Evolutionary conservation across 2,329 filamentous ascomycete genomes (phyloP), one percentile per base, ranked within the genome.

Genomic region (Fusarium nematophilum): DNA sequence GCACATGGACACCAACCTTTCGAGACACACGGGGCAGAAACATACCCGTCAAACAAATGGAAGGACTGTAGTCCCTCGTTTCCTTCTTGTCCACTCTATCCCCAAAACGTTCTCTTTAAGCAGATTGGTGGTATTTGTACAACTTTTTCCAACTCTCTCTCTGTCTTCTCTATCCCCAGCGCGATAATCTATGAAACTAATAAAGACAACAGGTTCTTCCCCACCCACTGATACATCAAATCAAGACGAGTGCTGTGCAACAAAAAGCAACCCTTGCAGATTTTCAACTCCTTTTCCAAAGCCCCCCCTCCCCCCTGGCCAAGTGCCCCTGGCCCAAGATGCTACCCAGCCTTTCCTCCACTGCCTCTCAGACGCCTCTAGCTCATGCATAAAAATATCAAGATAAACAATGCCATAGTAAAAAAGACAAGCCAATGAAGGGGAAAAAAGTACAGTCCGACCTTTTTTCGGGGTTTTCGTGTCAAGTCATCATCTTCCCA

Each of bases 81-180:
- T 25, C 14, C 17, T 29, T 56, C n/a, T n/a, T n/a, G n/a, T 58
- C 9, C 34, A 34, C 53, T 57, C 49, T 43, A 40, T 47, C 26
- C 33, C n/a, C n/a, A n/a, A 39, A 54, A 31, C 37, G 33, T 23
- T 47, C 54, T 47, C 25, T 51, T 37, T 39, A 56, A 46, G 33
- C 39, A 42, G 33, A 43, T 46, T 29, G 33, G 14, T 29, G 50
- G 39, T 68, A 68, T 56, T 54, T 69, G 57, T 67, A 68, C 66
- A 67, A 48, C 47, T 33, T 44, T 29, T n/a, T 14, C 15, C 17
- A 40, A 30, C 43, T 59, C 51, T 57, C 40, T 33, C 40, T 58
- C 48, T 55, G 49, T 45, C 53, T 51, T 36, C 62, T 67, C 59
- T 63, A 63, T 51, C 42, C 29, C 37, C 14, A 14, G 49, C 52